phyloP scores from a whole-genome alignment of 331 rosid genomes.

The Rosa hybrid region DNA sequence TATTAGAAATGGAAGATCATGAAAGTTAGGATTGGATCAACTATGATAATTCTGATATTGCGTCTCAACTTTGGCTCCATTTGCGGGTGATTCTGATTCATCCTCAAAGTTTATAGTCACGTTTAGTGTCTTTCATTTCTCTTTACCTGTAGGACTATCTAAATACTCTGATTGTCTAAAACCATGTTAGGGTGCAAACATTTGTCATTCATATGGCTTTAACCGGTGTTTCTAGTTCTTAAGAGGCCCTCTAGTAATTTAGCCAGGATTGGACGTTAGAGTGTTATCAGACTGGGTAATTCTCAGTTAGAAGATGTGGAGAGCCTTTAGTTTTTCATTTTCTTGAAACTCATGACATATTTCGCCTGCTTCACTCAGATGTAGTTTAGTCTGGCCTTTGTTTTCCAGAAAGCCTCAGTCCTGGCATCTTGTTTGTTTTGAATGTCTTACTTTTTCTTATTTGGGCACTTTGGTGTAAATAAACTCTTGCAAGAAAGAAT shows the following conservation, averaged over 20 bases:
- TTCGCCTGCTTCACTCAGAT: background rate
- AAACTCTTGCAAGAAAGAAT: background rate
- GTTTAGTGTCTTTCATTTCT: background rate
- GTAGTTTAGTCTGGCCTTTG: background rate
- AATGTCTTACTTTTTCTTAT: background rate
- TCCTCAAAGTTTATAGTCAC: background rate
- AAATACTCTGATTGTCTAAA: background rate
- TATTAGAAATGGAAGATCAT: background rate
- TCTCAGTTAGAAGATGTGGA: background rate
- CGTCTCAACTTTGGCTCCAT: too few relatives aligned
- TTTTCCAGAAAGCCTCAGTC: background rate
- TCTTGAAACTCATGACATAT: slow-evolving; percentile 1
- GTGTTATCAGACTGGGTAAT: background rate
- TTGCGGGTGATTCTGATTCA: too few relatives aligned
- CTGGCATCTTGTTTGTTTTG: background rate
- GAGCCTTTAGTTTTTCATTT: background rate
- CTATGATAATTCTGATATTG: background rate
- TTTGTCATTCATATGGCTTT: background rate
- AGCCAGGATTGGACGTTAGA: background rate
- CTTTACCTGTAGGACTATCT: background rate
- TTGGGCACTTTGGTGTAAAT: background rate
- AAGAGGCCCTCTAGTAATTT: background rate
- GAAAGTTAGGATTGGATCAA: background rate
- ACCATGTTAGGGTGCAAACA: background rate
- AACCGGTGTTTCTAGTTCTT: background rate